phyloP scores from a whole-genome alignment of 257 asterid species.

The Verbena officinalis region DNA sequence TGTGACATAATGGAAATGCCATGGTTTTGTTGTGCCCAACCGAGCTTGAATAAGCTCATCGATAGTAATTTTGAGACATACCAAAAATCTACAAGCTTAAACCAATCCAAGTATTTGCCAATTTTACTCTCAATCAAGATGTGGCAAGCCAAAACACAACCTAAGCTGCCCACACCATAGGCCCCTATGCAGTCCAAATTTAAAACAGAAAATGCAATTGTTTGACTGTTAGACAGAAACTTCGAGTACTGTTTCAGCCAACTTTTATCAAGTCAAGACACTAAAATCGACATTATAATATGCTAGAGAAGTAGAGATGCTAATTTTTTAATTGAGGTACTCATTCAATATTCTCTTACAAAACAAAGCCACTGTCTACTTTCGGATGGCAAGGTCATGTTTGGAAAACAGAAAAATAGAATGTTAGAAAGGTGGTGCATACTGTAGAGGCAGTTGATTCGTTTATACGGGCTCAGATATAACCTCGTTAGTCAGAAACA shows the following conservation, averaged over 20 bases:
- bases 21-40: background rate
- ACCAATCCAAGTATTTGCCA: too few species aligned
- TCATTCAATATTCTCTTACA: background rate
- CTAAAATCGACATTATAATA: too few species aligned
- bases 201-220: background rate
- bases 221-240: background rate
- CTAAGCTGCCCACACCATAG: background rate
- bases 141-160: background rate
- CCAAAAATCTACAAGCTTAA: too few species aligned
- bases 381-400: background rate
- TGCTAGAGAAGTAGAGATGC: too few species aligned
- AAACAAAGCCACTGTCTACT: constrained; percentile 1
- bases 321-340: too few species aligned
- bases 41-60: too few species aligned
- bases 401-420: background rate
- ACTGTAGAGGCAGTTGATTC: background rate
- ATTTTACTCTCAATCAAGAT: too few species aligned
- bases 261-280: constrained; percentile 2
- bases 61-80: too few species aligned
- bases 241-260: background rate
- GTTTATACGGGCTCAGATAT: background rate
- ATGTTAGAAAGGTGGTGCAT: constrained; percentile 14
- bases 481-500: constrained; percentile 9
- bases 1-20: background rate
- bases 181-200: constrained; percentile 1